These are phyloP conservation scores for Penicillium olsonii DNA, from an alignment of 2,329 filamentous ascomycete species.

Conservation along the genomic window DNA sequence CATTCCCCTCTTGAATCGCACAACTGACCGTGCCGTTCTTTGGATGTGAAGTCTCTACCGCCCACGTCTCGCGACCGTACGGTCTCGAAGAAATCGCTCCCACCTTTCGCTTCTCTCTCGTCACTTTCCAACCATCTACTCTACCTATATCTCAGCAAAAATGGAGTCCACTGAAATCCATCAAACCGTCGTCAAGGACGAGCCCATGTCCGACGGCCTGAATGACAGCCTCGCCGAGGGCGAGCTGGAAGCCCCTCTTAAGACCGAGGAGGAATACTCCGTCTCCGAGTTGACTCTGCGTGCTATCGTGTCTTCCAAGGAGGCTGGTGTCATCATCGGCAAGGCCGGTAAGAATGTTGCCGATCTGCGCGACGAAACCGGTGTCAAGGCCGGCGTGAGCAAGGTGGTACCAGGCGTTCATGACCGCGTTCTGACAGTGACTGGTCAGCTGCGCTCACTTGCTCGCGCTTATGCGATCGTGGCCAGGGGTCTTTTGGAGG, in stretches of 20 bases:
- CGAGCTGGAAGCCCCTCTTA: conserved; percentile 77
- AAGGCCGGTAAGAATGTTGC: conserved; percentile 99
- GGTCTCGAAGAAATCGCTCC: conserved; percentile 2
- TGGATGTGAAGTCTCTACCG: conserved; percentile 10
- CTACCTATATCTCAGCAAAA: conserved; percentile 20
- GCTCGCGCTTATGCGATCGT: conserved; percentile 92
- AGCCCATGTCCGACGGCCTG: conserved; percentile 62
- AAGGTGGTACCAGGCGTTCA: conserved; percentile 98
- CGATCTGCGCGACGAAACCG: conserved; percentile 93
- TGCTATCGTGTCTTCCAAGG: conserved; percentile 97
- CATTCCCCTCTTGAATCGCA: conserved; percentile 1
- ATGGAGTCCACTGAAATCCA: conserved; percentile 65
- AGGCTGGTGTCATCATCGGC: conserved; percentile 98
- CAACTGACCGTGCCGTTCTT: conserved; percentile 7
- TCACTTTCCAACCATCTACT: conserved; percentile 17
- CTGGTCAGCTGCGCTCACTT: conserved; percentile 83
- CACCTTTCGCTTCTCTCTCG: conserved; percentile 13
- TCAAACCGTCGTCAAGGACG: conserved; percentile 61
- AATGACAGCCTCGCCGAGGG: conserved; percentile 66
- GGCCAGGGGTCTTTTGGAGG: conserved; percentile 85
- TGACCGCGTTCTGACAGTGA: conserved; percentile 94
- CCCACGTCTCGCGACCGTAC: conserved; percentile 9
- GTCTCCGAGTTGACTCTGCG: conserved; percentile 89
- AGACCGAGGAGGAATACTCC: conserved; percentile 96
- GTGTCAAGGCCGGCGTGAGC: conserved; percentile 96